Base-by-base conservation (phyloP, 1,284 basidiomycete genomes). In the Ustilago loliicola region DNA sequence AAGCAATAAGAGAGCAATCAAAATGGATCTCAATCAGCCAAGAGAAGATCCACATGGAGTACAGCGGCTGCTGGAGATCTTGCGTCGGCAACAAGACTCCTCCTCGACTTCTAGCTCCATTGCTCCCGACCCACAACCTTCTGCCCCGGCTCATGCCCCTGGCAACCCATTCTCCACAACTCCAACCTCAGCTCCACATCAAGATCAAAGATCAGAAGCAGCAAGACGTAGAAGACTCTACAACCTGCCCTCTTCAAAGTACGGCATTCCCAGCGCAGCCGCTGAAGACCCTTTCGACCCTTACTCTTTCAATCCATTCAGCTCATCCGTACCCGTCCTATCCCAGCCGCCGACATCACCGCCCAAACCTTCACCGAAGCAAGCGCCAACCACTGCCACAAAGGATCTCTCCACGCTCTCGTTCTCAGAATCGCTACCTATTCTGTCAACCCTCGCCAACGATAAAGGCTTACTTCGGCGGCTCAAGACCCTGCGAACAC, bases 11-110 rank as follows among this genome's bases (percentile, higher is more conserved):
- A 5, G 21, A 34, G 27, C 48, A 21, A 27, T 29, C 1, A 75
- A 45, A n/a, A 45, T 76, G 73, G 51, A 76, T 48, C 59, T 76
- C 25, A 65, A 21, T 8, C 47, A 65, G 15, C 34, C 17, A 19
- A 56, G 27, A 34, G 50, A 68, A 51, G 76, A 78, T 34, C 76
- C 76, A 13, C 76, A 78, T 51, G 76, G 76, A 34, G 72, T 78
- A 3, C 76, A 72, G 50, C 48, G 71, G 23, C 59, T 78, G 50
- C 65, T 78, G 3, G 61, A 57, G 0, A 67, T 68, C 23, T 53
- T 78, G 23, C 67, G 76, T 42, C 67, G 64, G 7, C 76, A 78
- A 38, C 76, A 78, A 45, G 72, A 78, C 27, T 21, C 58, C 42
- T 62, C 52, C 2, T 61, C 55, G 27, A 55, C 50, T 4, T 67